These are phyloP conservation scores for Coemansia sp. DNA, from an alignment of 192 early-diverging fungal genomes.

Conservation along the genomic window DNA sequence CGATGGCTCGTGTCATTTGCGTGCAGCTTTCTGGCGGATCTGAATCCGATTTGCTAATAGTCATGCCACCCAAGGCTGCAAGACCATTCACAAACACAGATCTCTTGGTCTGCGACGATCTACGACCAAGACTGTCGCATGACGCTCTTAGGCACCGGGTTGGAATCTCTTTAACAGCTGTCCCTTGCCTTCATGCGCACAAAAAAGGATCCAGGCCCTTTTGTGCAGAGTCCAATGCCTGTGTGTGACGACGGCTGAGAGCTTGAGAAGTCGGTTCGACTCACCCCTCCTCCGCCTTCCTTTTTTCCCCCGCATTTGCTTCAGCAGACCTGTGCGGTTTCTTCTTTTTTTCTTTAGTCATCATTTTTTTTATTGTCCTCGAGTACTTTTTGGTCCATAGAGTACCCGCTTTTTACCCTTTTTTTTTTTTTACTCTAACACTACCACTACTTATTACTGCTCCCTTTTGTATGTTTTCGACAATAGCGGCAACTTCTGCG, in stretches of 20 bases:
- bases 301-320: not conserved
- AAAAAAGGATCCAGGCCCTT: not conserved
- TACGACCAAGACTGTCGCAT: not conserved
- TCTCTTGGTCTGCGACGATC: not conserved
- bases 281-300: not conserved
- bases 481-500: constrained; percentile 14
- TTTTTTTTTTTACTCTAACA: constrained; percentile 1
- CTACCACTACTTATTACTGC: not conserved
- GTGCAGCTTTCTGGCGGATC: not conserved
- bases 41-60: not conserved
- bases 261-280: not conserved
- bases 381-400: not conserved
- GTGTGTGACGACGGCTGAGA: not conserved
- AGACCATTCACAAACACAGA: not conserved
- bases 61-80: not conserved
- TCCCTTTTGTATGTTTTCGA: constrained; percentile 35
- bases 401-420: not conserved
- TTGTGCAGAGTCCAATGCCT: not conserved
- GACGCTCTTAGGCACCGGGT: not conserved
- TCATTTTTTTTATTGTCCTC: not conserved
- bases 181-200: not conserved
- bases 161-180: not conserved
- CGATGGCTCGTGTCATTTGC: not conserved
- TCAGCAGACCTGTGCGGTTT: not conserved
- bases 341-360: not conserved